Conservation (phyloP, 1,284 basidiomycete species). For the Cryptococcus hybrid region DNA sequence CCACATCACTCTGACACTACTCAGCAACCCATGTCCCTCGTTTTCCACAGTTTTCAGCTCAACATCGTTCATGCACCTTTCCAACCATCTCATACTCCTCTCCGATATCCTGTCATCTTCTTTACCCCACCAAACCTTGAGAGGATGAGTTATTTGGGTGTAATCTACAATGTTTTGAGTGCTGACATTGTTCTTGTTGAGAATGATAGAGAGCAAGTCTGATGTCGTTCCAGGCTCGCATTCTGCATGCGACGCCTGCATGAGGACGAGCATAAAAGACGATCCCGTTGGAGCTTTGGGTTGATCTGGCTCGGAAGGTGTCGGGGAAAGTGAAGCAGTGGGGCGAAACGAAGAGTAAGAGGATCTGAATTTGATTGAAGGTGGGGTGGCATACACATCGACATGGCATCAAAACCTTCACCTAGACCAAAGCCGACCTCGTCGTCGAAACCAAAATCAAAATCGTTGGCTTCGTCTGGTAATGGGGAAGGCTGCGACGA, state of each 20-base stretch:
- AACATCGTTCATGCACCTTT: slow-evolving; percentile 64
- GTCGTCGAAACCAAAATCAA: background rate
- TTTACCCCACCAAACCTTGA: slow-evolving; percentile 90
- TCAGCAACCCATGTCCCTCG: slow-evolving; percentile 91
- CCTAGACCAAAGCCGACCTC: slow-evolving; percentile 6
- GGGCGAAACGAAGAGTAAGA: slow-evolving; percentile 1
- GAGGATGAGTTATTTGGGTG: slow-evolving; percentile 67
- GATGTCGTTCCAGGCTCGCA: slow-evolving; percentile 85
- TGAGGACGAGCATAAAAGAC: slow-evolving; percentile 63
- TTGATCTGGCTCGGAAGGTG: background rate
- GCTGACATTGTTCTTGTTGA: slow-evolving; percentile 61
- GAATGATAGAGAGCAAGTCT: slow-evolving; percentile 78
- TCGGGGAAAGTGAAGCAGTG: background rate
- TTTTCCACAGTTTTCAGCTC: slow-evolving; percentile 76
- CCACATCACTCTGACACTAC: slow-evolving; percentile 78
- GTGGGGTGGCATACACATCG: background rate
- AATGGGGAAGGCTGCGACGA: background rate
- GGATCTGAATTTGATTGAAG: slow-evolving; percentile 1
- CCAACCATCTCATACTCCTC: slow-evolving; percentile 85
- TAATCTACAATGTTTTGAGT: slow-evolving; percentile 32
- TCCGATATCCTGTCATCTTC: slow-evolving; percentile 89
- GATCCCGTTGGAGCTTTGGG: slow-evolving; percentile 13
- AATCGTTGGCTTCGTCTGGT: background rate
- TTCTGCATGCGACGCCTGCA: slow-evolving; percentile 92
- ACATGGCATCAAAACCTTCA: slow-evolving; percentile 14